Conservation (phyloP, 23 red algal species). For the Agarophyton chilense region DNA sequence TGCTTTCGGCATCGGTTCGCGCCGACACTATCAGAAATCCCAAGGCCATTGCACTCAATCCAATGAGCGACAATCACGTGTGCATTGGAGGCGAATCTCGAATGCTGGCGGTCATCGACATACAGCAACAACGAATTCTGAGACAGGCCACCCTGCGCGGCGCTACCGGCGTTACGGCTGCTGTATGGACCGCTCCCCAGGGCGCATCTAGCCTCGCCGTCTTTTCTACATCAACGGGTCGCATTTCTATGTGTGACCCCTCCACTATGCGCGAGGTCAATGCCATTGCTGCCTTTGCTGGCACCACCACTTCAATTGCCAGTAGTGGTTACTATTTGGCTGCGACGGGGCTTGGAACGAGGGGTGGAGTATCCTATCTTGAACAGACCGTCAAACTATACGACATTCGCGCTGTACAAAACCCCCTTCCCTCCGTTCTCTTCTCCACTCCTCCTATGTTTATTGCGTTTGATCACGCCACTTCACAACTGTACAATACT, state of each 20-base stretch:
- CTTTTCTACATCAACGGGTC: constrained; percentile 71
- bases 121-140: constrained; percentile 53
- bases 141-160: constrained; percentile 66
- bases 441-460: constrained; percentile 49
- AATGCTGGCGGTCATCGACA: constrained; percentile 69
- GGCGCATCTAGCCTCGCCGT: constrained; percentile 46
- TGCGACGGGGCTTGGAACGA: constrained; percentile 51
- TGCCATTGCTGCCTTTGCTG: constrained; percentile 70
- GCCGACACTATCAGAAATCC: constrained; percentile 50
- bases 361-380: constrained; percentile 65
- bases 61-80: constrained; percentile 65
- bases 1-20: constrained; percentile 21
- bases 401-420: constrained; percentile 57
- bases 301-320: constrained; percentile 49
- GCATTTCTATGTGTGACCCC: constrained; percentile 71
- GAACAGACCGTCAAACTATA: constrained; percentile 65
- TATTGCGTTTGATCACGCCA: constrained; percentile 50
- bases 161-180: constrained; percentile 55
- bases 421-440: constrained; percentile 43
- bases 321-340: constrained; percentile 60
- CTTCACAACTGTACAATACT: constrained; percentile 24
- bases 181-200: constrained; percentile 27
- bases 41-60: constrained; percentile 58
- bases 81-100: constrained; percentile 72
- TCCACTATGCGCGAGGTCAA: constrained; percentile 71